A percentile compares a stretch with the other conserved stretches of the same genome.
phyloP scores from a whole-genome alignment of 75 land plant genomes.

The Larix kaempferi region DNA sequence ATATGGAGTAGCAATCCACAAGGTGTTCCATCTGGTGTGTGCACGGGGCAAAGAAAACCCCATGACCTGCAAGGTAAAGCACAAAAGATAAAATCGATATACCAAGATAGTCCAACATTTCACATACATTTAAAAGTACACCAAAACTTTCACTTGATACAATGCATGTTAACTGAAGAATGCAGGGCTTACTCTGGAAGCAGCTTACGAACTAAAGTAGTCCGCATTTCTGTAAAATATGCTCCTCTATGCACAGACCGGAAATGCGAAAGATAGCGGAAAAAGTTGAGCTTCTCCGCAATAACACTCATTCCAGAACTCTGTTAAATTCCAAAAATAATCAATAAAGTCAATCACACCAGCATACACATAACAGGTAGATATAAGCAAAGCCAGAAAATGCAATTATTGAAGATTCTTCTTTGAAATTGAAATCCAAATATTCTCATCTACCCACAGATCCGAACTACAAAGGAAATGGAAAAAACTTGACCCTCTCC shows the following conservation, averaged over 20 bases:
- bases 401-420: not conserved
- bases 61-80: conserved; percentile 62
- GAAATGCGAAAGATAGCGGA: conserved; percentile 90
- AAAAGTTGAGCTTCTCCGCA: conserved; percentile 94
- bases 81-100: not conserved
- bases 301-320: conserved; percentile 70
- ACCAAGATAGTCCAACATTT: not conserved
- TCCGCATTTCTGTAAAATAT: conserved; percentile 82
- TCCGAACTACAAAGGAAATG: conserved; percentile 80
- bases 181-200: conserved; percentile 82
- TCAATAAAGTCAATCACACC: not conserved
- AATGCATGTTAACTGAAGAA: not conserved
- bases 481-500: conserved; percentile 89
- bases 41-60: conserved; percentile 99
- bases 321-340: conserved; percentile 27
- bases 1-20: conserved; percentile 96
- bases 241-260: conserved; percentile 96
- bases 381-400: not conserved
- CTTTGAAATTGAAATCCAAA: conserved; percentile 24
- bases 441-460: conserved; percentile 87
- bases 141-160: not conserved
- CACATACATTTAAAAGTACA: not conserved
- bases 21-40: conserved; percentile 97
- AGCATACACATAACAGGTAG: not conserved
- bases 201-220: conserved; percentile 93